Percentiles rank a stretch among this genome's conserved stretches.
These are phyloP conservation scores for Didymellaceae sp. DNA, from an alignment of 2,329 filamentous ascomycete genomes.

Conservation along the genomic window DNA sequence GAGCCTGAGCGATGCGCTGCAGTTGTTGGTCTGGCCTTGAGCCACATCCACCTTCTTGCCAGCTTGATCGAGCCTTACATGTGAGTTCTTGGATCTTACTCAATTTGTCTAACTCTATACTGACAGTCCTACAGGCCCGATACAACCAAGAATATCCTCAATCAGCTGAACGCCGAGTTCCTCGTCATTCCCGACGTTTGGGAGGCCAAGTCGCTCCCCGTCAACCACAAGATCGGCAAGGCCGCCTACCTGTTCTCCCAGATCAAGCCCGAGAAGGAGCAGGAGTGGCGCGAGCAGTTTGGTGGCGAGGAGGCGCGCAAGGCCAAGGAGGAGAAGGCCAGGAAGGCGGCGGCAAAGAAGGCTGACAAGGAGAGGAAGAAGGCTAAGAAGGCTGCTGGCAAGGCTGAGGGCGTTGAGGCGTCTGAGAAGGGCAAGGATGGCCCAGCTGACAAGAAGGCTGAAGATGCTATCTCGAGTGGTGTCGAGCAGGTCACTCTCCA, in stretches of 20 bases:
- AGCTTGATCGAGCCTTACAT: conserved; percentile 83
- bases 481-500: conserved; percentile 55
- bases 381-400: conserved; percentile 64
- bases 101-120: not conserved
- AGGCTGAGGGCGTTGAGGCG: conserved; percentile 78
- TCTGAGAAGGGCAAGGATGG: conserved; percentile 72
- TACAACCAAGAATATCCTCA: conserved; percentile 70
- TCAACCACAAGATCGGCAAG: conserved; percentile 82
- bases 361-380: conserved; percentile 70
- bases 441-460: conserved; percentile 47
- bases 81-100: conserved; percentile 34
- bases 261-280: conserved; percentile 81
- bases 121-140: conserved; percentile 35
- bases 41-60: conserved; percentile 82
- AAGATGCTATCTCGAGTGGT: conserved; percentile 54
- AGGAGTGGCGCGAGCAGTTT: conserved; percentile 81
- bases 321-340: conserved; percentile 72
- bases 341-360: conserved; percentile 62
- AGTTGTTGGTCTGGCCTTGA: conserved; percentile 78
- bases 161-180: conserved; percentile 70
- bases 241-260: conserved; percentile 81
- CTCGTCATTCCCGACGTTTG: conserved; percentile 64
- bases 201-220: conserved; percentile 50
- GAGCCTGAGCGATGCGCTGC: conserved; percentile 66
- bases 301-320: conserved; percentile 71